Base-by-base conservation (phyloP, 805 yeast genomes). In the Lachancea quebecensis region DNA sequence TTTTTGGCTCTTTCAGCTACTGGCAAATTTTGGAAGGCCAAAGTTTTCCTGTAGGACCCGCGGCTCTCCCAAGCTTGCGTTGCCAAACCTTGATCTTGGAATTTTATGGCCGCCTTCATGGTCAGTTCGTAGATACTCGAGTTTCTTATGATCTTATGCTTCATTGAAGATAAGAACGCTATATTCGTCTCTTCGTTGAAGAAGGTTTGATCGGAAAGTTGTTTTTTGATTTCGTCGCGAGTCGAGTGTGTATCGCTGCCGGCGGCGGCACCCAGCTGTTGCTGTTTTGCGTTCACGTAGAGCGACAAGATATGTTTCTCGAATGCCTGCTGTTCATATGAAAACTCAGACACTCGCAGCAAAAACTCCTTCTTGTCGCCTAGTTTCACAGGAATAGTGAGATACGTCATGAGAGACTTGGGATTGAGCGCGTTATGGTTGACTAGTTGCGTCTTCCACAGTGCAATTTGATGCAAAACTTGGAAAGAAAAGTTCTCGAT, bases 1-100 rank as follows among this genome's bases (percentile, higher is more conserved):
- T 49, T 45, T 18, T 42, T 36, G 34, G 50, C 42, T 43, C 59
- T 55, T 21, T 47, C 45, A 47, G 67, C 71, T 59, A 79, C 79
- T 56, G 83, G 91, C 3, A 70, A 61, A 3, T 60, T 57, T 42
- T 70, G 74, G 68, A 84, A 89, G 2, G 52, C 50, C 0, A 39
- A 18, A 0, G 85, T 71, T 47, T 77, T 77, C 42, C 96, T 70
- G 65, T 74, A 88, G 17, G 60, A 49, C 2, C 96, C 96, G 55
- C 97, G 75, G 56, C 85, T 95, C 2, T 66, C 62, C 95, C 96
- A 89, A 1, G 85, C 69, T 21, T 65, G 62, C 45, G 78, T 79
- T 3, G 89, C 90, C 57, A 83, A 77, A 0, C 68, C 69, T 35
- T 72, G 61, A 54, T 81, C 75, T 34, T 72, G 69, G 56, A 75